Conservation (phyloP, 169 alveolate genomes). For the Besnoitia besnoiti region DNA sequence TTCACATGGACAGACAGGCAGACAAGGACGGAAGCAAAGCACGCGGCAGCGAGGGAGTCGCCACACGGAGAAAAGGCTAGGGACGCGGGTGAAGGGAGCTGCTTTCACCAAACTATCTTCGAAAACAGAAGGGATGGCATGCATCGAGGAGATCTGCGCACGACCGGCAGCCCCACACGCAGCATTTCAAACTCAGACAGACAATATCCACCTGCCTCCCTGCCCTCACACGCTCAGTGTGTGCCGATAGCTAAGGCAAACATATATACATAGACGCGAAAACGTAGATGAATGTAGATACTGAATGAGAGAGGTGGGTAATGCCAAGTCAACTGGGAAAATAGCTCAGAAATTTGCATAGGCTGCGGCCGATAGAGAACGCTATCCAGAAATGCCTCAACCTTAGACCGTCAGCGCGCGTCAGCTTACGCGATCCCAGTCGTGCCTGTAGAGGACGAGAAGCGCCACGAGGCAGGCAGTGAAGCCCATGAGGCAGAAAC, state of each 20-base stretch:
- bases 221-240: too few relatives aligned
- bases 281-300: not conserved
- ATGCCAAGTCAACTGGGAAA: not conserved
- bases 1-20: not conserved
- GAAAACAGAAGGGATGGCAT: too few relatives aligned
- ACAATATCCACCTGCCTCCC: too few relatives aligned
- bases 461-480: not conserved
- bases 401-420: not conserved
- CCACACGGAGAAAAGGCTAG: too few relatives aligned
- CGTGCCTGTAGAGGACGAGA: conserved; percentile 1
- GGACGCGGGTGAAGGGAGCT: too few relatives aligned
- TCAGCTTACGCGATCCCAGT: not conserved
- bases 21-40: not conserved
- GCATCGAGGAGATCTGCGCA: too few relatives aligned
- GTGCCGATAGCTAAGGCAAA: too few relatives aligned
- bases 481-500: conserved; percentile 2
- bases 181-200: too few relatives aligned
- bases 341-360: too few relatives aligned
- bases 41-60: too few relatives aligned
- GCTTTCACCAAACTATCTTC: too few relatives aligned
- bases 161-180: too few relatives aligned
- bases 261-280: not conserved
- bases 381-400: not conserved
- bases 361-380: not conserved
- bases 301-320: not conserved